Conservation (phyloP, 164 flowering plant genomes). For the Chloranthus sessilifolius region DNA sequence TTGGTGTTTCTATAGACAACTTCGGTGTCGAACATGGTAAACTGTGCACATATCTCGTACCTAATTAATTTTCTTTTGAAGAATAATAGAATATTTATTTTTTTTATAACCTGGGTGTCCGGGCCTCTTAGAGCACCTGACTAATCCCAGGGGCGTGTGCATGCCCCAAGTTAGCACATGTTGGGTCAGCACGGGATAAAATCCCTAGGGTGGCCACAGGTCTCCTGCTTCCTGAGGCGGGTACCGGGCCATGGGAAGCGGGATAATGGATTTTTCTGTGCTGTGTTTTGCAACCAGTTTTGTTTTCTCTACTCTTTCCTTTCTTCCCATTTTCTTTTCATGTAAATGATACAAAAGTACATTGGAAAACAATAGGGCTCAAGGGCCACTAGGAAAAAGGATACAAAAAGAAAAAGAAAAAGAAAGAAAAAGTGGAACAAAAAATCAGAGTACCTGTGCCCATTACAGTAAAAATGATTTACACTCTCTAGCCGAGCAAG, state of each 20-base stretch:
- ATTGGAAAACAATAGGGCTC: slow-evolving; percentile 19
- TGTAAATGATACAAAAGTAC: slow-evolving; percentile 28
- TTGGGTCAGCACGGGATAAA: neutral
- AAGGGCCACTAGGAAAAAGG: slow-evolving; percentile 8
- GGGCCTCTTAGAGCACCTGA: too few species aligned
- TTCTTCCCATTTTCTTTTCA: slow-evolving; percentile 28
- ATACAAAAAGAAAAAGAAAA: slow-evolving; percentile 8
- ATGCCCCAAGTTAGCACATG: too few species aligned
- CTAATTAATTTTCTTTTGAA: too few species aligned
- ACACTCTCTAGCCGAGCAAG: slow-evolving; percentile 30
- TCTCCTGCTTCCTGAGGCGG: neutral
- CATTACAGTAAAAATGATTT: slow-evolving; percentile 19
- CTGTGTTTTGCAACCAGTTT: neutral
- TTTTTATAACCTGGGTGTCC: too few species aligned
- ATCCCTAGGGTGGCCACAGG: neutral
- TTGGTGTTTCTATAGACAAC: too few species aligned
- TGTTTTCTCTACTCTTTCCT: slow-evolving; percentile 6
- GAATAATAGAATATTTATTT: too few species aligned
- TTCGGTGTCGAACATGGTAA: too few species aligned
- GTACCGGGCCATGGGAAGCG: neutral
- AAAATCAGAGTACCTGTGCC: neutral
- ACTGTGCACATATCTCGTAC: too few species aligned
- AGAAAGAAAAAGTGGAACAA: neutral
- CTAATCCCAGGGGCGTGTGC: too few species aligned
- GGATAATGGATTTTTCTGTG: neutral